Evolutionary conservation across 2,329 filamentous ascomycete genomes (phyloP), one percentile per base, ranked within the genome.

Genomic region (Fusarium sp.): DNA sequence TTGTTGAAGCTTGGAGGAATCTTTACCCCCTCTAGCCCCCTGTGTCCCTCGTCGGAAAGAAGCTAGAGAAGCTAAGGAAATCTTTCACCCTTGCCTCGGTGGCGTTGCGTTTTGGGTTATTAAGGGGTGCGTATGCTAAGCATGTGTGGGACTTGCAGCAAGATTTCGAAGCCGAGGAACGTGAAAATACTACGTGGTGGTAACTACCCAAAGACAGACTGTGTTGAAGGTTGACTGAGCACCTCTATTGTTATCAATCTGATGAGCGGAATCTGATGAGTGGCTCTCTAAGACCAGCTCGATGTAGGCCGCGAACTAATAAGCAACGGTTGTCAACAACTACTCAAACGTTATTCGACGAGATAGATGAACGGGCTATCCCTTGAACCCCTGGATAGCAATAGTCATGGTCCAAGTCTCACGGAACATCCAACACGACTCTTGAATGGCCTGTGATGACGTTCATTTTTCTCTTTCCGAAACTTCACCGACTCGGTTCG

Each of bases 401-500:
- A 54, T 48, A 33, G 37, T 41, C 15, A 53, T 67, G 58, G 56
- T 57, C 67, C 65, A 65, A 68, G 71, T 65, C 64, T 54, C 56
- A 47, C 32, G 19, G 19, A 46, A 40, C n/a, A 44, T 22, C 43
- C 48, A 37, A 47, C 39, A 30, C 28, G 49, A 47, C 30, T 43
- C 53, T 59, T 44, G 35, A 49, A 71, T 46, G 56, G 63, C 45
- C 58, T 26, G 30, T 47, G 22, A 62, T 71, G 65, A 72, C 62
- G 52, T 72, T 50, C 22, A n/a, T 58, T 72, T 44, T 56, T 65
- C 67, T 63, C 37, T 62, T 67, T 71, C 72, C 72, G 70, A 73
- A 62, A 71, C 70, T 74, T 74, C 66, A 74, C 72, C 72, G 72
- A 74, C 68, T 71, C 70, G 53, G 70, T 52, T 45, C 49, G 61